Evolutionary conservation across 768 basidiomycete genomes (phyloP).

Genomic region (Dacryopinax primogenitus): DNA sequence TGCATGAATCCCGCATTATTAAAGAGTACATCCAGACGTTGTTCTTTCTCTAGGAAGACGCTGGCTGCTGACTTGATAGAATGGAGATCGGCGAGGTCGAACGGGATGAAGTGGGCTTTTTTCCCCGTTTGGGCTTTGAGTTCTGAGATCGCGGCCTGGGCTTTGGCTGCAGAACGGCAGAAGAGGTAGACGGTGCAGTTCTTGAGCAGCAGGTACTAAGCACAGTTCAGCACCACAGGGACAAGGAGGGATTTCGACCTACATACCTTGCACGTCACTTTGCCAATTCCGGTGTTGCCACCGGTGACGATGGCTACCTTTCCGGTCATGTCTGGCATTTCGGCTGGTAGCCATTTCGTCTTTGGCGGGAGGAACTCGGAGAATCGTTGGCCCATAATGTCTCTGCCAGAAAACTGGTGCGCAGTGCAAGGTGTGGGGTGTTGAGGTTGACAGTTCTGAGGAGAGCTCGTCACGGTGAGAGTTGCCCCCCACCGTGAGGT

Average conservation of each 20-base stretch:
- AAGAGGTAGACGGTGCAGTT: constrained; percentile 60
- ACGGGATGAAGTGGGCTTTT: constrained; percentile 31
- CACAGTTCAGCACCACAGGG: too few species aligned
- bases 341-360: constrained; percentile 1
- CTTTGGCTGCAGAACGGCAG: constrained; percentile 35
- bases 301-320: constrained; percentile 33
- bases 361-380: background rate
- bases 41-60: constrained; percentile 25
- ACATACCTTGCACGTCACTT: constrained; percentile 44
- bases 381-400: background rate
- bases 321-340: constrained; percentile 30
- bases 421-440: background rate
- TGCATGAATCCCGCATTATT: constrained; percentile 20
- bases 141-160: constrained; percentile 39
- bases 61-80: constrained; percentile 33
- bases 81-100: constrained; percentile 36
- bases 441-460: too few species aligned
- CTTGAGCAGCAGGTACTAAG: constrained; percentile 34
- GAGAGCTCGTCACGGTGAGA: too few species aligned
- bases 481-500: too few species aligned
- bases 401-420: background rate
- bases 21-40: constrained; percentile 18
- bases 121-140: constrained; percentile 38
- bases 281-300: constrained; percentile 38
- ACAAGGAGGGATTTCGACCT: too few species aligned